Evolutionary conservation across 257 asterid genomes (phyloP).

Genomic region (Vinca minor): DNA sequence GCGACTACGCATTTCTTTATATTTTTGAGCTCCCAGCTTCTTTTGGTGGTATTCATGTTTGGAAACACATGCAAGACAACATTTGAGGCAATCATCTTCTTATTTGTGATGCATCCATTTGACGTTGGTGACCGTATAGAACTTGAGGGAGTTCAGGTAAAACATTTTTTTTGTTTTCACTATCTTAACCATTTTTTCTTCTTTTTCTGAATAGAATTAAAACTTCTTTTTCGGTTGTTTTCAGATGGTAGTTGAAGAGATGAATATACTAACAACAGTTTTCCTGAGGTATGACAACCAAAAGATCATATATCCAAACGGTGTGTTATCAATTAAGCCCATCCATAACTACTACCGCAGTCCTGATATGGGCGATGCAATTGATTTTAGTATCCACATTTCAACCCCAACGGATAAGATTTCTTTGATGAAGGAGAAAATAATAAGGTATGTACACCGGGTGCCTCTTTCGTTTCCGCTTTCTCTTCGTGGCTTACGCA

Average conservation of each 20-base stretch:
- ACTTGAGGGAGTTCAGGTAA: constrained; percentile 74
- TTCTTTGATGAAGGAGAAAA: constrained; percentile 56
- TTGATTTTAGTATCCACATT: constrained; percentile 65
- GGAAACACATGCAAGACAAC: constrained; percentile 92
- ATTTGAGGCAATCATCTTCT: constrained; percentile 81
- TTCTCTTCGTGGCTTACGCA: neutral
- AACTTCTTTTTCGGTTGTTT: constrained; percentile 1
- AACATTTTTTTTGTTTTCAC: neutral
- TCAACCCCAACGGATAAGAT: constrained; percentile 75
- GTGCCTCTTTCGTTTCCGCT: neutral
- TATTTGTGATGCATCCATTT: constrained; percentile 92
- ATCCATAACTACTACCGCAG: constrained; percentile 80
- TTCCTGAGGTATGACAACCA: constrained; percentile 67
- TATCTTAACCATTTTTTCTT: neutral
- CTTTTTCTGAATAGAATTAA: neutral
- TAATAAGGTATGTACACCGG: constrained; percentile 45
- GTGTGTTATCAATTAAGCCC: constrained; percentile 60
- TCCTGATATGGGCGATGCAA: constrained; percentile 86
- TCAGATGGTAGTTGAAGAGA: constrained; percentile 96
- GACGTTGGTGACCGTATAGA: constrained; percentile 97
- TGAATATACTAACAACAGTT: constrained; percentile 77
- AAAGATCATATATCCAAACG: constrained; percentile 73
- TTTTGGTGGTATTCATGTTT: constrained; percentile 76
- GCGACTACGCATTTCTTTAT: constrained; percentile 70
- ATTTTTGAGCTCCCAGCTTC: constrained; percentile 79